Percentiles rank a stretch among this genome's conserved stretches.
phyloP scores from a whole-genome alignment of 441 rosid species.

The Populus hybrid region DNA sequence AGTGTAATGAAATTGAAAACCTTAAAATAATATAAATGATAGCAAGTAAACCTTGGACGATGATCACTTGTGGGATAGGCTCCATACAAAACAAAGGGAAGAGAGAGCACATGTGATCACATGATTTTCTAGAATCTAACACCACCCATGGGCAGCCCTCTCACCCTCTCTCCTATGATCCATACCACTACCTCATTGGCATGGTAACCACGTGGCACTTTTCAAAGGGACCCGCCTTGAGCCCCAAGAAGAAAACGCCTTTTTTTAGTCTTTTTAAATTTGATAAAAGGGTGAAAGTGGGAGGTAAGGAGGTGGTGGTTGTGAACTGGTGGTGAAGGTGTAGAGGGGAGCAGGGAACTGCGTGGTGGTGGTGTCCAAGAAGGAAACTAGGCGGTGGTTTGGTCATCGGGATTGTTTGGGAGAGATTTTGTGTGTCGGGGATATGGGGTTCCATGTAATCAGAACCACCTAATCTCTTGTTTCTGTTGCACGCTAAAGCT shows the following conservation, averaged over 20 bases:
- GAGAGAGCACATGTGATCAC: slow-evolving; percentile 60
- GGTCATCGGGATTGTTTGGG: slow-evolving; percentile 10
- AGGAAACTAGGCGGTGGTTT: slow-evolving; percentile 26
- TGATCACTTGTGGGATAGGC: slow-evolving; percentile 11
- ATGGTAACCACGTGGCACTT: slow-evolving; percentile 45
- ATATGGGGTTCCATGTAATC: slow-evolving; percentile 27
- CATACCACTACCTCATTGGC: slow-evolving; percentile 24
- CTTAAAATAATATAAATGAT: no score
- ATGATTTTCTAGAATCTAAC: slow-evolving; percentile 54
- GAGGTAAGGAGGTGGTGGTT: not conserved
- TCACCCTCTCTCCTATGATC: slow-evolving; percentile 21
- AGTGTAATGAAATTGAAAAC: no score
- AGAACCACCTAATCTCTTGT: slow-evolving; percentile 13
- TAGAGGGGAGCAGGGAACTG: not conserved
- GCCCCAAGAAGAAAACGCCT: slow-evolving; percentile 24
- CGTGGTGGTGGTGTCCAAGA: slow-evolving; percentile 31
- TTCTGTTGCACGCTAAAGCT: slow-evolving; percentile 5
- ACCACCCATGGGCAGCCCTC: slow-evolving; percentile 45
- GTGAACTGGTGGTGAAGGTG: not conserved
- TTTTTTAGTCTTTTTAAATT: not conserved
- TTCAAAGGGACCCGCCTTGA: slow-evolving; percentile 27
- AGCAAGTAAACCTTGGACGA: not conserved
- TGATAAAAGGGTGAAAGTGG: not conserved
- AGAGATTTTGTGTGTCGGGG: slow-evolving; percentile 25
- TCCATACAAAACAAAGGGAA: slow-evolving; percentile 9